phyloP scores from a whole-genome alignment of 345 rosid genomes.

The Moricandia arvensis region DNA sequence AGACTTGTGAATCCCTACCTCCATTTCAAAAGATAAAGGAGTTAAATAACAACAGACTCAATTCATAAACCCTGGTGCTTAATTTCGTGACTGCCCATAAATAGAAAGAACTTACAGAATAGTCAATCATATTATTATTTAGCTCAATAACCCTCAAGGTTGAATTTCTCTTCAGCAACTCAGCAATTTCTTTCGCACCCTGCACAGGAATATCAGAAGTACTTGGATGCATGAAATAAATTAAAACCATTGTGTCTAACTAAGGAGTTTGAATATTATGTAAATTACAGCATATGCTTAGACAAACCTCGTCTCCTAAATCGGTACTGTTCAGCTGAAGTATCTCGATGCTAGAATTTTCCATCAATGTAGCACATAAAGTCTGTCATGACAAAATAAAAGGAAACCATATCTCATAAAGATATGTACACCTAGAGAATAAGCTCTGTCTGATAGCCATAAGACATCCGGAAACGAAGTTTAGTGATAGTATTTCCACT shows the following conservation, averaged over 20 bases:
- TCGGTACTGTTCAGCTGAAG: constrained; percentile 83
- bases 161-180: constrained; percentile 76
- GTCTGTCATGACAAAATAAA: constrained; percentile 43
- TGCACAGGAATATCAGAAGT: constrained; percentile 37
- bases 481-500: constrained; percentile 21
- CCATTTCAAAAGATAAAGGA: constrained; percentile 41
- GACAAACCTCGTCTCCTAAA: constrained; percentile 83
- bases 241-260: constrained; percentile 8
- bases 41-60: constrained; percentile 32
- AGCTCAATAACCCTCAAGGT: constrained; percentile 78
- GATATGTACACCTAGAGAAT: constrained; percentile 3
- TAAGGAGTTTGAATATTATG: constrained; percentile 2
- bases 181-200: constrained; percentile 96
- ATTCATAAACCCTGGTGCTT: constrained; percentile 20
- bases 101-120: constrained; percentile 64
- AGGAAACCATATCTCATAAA: constrained; percentile 17
- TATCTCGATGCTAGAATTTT: constrained; percentile 67
- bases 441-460: constrained; percentile 2
- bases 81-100: constrained; percentile 13
- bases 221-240: constrained; percentile 14
- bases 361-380: constrained; percentile 68
- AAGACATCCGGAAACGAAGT: background rate
- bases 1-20: constrained; percentile 94
- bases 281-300: constrained; percentile 13
- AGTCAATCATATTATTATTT: constrained; percentile 94